Evolutionary conservation across 495 filamentous ascomycete genomes (phyloP), one percentile per base, ranked within the genome.

Genomic region (Annulohypoxylon nitens): DNA sequence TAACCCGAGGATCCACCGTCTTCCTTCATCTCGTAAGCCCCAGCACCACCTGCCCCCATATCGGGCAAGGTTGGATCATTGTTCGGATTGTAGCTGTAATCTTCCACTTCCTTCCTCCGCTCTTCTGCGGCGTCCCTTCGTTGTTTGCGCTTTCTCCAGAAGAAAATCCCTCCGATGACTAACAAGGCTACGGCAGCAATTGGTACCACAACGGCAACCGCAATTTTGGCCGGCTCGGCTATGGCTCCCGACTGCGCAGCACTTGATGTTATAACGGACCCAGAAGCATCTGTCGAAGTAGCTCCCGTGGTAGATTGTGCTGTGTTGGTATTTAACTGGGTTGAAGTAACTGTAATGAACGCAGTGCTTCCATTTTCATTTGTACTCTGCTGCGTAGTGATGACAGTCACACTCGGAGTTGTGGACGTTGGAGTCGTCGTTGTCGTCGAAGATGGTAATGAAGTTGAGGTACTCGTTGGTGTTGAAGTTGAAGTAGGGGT

Each of bases 31-130:
- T 94, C 91, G 75, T 90, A 93, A 41, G 84, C 83, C 36, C 85
- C 88, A 4, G 81, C 83, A 54, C 83, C 86, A 51, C 78, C 79
- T 18, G 60, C 54, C 20, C 76, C 79, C n/a, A 93, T 85, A 4
- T 86, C 86, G 23, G 94, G 93, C 3, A 95, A 82, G 3, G 92
- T 92, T 1, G 96, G 94, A 76, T 97, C 95, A 63, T 93, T 89
- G 81, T 98, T 98, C 7, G 95, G 96, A 78, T 98, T 98, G 84
- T 94, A 98, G 20, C 90, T 91, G 78, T 98, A 98, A 74, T 98
- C 96, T 78, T 98, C 95, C 2, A 97, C 93, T 78, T 98, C 97
- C 80, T 97, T 97, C 62, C 94, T 88, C 61, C 96, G 87, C 58
- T 93, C 89, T 71, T 97, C 96, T 74, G 93, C 93, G n/a, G 89